Percentiles rank a stretch among this genome's conserved stretches.
phyloP scores from a whole-genome alignment of 345 rosid genomes.

The Linum usitatissimum region DNA sequence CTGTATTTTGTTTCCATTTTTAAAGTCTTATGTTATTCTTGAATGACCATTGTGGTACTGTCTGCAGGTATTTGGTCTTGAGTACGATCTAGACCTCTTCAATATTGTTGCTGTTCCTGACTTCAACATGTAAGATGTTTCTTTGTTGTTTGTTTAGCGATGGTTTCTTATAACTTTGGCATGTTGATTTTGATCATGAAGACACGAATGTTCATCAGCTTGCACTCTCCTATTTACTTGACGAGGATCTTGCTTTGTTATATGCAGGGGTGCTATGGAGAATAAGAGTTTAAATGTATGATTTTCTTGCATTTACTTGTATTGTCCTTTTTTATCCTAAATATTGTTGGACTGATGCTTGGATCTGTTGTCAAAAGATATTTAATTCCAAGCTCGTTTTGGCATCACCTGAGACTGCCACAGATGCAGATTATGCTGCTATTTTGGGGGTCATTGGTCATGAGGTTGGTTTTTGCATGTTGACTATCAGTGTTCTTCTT shows the following conservation, averaged over 20 bases:
- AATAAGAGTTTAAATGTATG: conserved; percentile 96
- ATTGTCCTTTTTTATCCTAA: not conserved
- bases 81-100: conserved; percentile 97
- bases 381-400: conserved; percentile 94
- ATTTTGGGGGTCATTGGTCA: conserved; percentile 96
- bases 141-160: conserved; percentile 1
- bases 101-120: conserved; percentile 97
- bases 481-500: not conserved
- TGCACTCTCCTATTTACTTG: conserved; percentile 1
- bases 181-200: not conserved
- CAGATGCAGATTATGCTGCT: conserved; percentile 93
- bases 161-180: not conserved
- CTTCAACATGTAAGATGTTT: conserved; percentile 70
- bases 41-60: not conserved
- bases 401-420: conserved; percentile 97
- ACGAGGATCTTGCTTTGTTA: conserved; percentile 4
- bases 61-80: conserved; percentile 86
- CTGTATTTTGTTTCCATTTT: not conserved
- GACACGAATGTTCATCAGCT: conserved; percentile 1
- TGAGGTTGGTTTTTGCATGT: conserved; percentile 46
- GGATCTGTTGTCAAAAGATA: conserved; percentile 43
- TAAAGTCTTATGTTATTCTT: not conserved
- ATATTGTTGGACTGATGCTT: conserved; percentile 12
- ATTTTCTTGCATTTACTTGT: conserved; percentile 7
- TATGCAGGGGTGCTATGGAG: conserved; percentile 99